A percentile compares a stretch with the other conserved stretches of the same genome.
phyloP scores from a whole-genome alignment of 768 basidiomycete species.

The Amanita rubescens region DNA sequence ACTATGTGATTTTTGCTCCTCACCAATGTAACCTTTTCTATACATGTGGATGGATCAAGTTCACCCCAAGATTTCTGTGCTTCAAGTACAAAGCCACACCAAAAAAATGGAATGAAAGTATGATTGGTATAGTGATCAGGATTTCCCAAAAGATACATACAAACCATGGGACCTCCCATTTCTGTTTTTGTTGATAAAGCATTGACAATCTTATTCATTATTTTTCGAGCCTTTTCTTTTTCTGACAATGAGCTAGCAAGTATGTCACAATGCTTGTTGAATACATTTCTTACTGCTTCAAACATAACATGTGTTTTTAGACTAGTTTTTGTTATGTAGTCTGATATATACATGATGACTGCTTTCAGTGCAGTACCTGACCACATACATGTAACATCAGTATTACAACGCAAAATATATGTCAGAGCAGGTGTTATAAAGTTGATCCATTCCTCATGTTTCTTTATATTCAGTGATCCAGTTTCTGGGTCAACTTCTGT shows the following conservation, averaged over 20 bases:
- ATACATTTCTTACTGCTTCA: not conserved
- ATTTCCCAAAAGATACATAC: conserved; percentile 14
- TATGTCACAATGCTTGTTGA: not conserved
- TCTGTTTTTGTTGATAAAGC: conserved; percentile 20
- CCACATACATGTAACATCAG: conserved; percentile 19
- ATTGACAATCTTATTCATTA: too few species aligned
- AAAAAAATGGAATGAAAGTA: conserved; percentile 17
- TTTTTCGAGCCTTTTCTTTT: too few species aligned
- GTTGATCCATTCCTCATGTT: conserved; percentile 26
- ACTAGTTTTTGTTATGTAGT: conserved; percentile 28
- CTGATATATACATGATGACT: conserved; percentile 23
- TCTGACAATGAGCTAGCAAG: conserved; percentile 14
- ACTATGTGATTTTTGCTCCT: conserved; percentile 13
- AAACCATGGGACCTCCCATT: conserved; percentile 26
- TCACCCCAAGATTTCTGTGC: not conserved
- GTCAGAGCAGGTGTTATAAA: too few species aligned
- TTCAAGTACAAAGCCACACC: conserved; percentile 16
- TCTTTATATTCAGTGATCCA: conserved; percentile 14
- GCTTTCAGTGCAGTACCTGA: too few species aligned
- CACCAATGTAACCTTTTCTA: conserved; percentile 16
- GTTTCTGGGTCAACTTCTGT: conserved; percentile 20
- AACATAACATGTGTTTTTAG: conserved; percentile 19
- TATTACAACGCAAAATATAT: conserved; percentile 24
- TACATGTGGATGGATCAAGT: not conserved
- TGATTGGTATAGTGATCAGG: conserved; percentile 21